Conservation (phyloP, 23 red algal species). For the Gracilaria gracilis region DNA sequence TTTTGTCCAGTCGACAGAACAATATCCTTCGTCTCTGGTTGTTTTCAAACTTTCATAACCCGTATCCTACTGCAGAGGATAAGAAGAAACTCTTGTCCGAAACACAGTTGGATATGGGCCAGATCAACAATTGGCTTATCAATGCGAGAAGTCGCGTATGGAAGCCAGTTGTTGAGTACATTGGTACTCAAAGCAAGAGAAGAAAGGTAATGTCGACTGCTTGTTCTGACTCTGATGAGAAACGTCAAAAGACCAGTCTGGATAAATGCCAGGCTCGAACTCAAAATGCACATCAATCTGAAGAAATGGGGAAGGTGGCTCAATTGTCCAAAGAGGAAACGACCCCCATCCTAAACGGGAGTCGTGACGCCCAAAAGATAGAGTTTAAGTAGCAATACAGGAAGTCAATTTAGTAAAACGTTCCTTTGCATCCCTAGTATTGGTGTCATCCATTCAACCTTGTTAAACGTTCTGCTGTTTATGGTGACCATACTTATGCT, state of each 20-base stretch:
- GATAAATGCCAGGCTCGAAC: neutral
- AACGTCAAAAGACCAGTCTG: neutral
- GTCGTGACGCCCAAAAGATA: too few species aligned
- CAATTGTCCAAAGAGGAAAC: too few species aligned
- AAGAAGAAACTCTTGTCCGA: slow-evolving; percentile 22
- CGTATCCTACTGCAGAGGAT: slow-evolving; percentile 42
- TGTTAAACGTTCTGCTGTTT: too few species aligned
- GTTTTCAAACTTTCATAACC: slow-evolving; percentile 58
- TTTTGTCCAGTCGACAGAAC: slow-evolving; percentile 41
- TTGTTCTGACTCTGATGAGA: neutral
- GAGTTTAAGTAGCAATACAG: too few species aligned
- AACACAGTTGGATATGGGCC: slow-evolving; percentile 35
- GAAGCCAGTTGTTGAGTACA: slow-evolving; percentile 80
- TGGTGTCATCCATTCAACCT: too few species aligned
- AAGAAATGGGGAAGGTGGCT: too few species aligned
- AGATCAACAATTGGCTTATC: slow-evolving; percentile 92
- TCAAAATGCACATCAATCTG: neutral
- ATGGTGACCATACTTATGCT: too few species aligned
- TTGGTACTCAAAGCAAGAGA: slow-evolving; percentile 8
- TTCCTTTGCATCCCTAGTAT: too few species aligned
- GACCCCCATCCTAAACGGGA: too few species aligned
- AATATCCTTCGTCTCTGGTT: slow-evolving; percentile 57
- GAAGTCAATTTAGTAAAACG: too few species aligned
- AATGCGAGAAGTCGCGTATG: slow-evolving; percentile 84
- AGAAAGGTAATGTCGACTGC: slow-evolving; percentile 1